Evolutionary conservation across 371 early-diverging fungal species (phyloP), one percentile per base, ranked within the genome.

Genomic region (Rhizopus microsporus): DNA sequence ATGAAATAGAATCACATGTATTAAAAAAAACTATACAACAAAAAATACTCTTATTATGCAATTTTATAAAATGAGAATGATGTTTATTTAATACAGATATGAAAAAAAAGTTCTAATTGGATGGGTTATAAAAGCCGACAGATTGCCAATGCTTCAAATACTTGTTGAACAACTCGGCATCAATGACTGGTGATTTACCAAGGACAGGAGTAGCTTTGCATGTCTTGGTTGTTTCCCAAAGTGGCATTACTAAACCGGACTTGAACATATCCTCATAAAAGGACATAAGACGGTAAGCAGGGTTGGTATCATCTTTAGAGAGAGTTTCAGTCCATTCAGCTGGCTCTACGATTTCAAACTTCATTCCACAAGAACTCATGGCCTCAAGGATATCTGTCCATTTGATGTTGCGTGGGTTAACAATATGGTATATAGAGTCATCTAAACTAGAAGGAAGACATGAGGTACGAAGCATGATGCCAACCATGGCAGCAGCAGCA

Each of bases 351-450:
- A 52, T 50, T 3, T 69, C 66, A 58, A 77, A 74, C 10, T 45
- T 10, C 53, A 77, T 60, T 7, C 72, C 70, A 32, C 60, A 46
- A 3, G 33, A 43, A 38, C 46, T 61, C 57, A 71, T 63, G 3
- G 70, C 54, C 0, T 57, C 29, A 29, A 73, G 51, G 0, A 77
- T 51, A 34, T 63, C 56, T 0, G 35, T 35, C 77, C 74, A 73
- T 5, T 12, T 42, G 7, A 67, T 50, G 1, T 37, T 32, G 0
- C 43, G 54, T 30, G 77, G 77, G 23, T 68, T 71, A 0, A 77
- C 77, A 50, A 77, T 73, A 45, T 77, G 74, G 42, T 59, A 77
- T 1, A 67, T 32, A n/a, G 51, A 55, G 5, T 53, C n/a, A 0
- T 43, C 29, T 12, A 46, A 12, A n/a, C 16, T 39, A 8, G 59